Percentiles rank a stretch among this genome's conserved stretches.
These are phyloP conservation scores for Spinellus fusiger DNA, from an alignment of 192 early-diverging fungal species.

Conservation along the genomic window DNA sequence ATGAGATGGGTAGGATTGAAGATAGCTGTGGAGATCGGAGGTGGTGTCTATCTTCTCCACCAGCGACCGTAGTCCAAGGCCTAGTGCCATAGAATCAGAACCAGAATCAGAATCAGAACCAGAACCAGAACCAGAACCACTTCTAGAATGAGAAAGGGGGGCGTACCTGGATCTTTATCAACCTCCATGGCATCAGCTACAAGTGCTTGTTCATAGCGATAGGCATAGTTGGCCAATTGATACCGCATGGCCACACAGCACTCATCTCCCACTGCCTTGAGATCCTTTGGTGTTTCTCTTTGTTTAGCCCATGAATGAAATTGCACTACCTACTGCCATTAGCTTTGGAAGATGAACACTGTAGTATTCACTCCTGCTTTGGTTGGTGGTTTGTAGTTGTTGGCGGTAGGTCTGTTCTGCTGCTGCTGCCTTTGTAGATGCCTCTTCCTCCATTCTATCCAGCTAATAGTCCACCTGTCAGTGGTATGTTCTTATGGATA, in stretches of 20 bases:
- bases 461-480: slow-evolving; percentile 40
- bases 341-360: slow-evolving; percentile 76
- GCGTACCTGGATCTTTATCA: slow-evolving; percentile 29
- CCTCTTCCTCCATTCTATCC: slow-evolving; percentile 80
- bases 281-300: slow-evolving; percentile 1
- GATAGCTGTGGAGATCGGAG: slow-evolving; percentile 43
- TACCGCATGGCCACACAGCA: slow-evolving; percentile 77
- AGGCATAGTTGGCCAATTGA: slow-evolving; percentile 73
- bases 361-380: slow-evolving; percentile 70
- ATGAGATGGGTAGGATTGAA: slow-evolving; percentile 30
- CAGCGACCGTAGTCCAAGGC: slow-evolving; percentile 34
- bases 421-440: slow-evolving; percentile 70
- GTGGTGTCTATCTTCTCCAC: slow-evolving; percentile 58
- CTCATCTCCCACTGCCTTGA: slow-evolving; percentile 79
- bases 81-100: no score
- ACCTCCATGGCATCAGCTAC: slow-evolving; percentile 66
- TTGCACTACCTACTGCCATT: slow-evolving; percentile 51
- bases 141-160: background rate
- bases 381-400: slow-evolving; percentile 72
- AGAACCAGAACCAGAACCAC: background rate
- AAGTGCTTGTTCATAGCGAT: slow-evolving; percentile 71
- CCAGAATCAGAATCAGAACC: background rate
- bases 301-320: background rate
- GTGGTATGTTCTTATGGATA: background rate
- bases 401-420: slow-evolving; percentile 81